phyloP scores from a whole-genome alignment of 78 protist species.

The Pelomyxa schiedti region DNA sequence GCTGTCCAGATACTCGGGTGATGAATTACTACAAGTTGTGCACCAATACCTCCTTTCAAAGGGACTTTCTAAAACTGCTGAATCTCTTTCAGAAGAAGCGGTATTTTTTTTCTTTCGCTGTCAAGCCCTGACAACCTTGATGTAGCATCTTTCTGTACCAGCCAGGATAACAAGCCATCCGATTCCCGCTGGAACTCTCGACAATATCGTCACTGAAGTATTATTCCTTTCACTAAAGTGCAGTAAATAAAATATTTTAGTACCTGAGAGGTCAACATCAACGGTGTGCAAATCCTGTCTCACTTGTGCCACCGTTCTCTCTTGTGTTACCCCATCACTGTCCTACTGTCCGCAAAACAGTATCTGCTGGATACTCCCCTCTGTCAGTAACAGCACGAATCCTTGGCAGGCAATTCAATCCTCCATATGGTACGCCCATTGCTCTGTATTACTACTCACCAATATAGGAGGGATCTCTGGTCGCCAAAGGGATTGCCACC shows the following conservation, averaged over 20 bases:
- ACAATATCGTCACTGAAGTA: constrained; percentile 12
- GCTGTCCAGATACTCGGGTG: background rate
- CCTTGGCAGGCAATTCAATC: too few species aligned
- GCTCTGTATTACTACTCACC: too few species aligned
- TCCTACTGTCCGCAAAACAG: too few species aligned
- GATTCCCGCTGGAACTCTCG: constrained; percentile 3
- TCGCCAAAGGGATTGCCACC: too few species aligned
- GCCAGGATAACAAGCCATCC: background rate
- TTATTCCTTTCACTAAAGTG: too few species aligned
- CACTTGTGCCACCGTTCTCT: constrained; percentile 25
- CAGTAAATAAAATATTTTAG: too few species aligned
- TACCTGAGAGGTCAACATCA: constrained; percentile 21
- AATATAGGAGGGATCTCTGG: too few species aligned
- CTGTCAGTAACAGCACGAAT: too few species aligned
- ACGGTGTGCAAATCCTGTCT: constrained; percentile 9
- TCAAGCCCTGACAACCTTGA: background rate
- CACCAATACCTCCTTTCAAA: background rate
- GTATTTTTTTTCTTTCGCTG: background rate
- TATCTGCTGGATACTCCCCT: too few species aligned
- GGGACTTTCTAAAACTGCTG: background rate
- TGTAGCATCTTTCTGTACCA: background rate
- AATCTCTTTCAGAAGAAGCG: background rate
- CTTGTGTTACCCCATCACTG: constrained; percentile 9
- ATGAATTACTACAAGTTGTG: background rate
- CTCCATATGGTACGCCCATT: too few species aligned